Conservation (phyloP, 352 stramenopile genomes). For the Phytophthora ramorum region DNA sequence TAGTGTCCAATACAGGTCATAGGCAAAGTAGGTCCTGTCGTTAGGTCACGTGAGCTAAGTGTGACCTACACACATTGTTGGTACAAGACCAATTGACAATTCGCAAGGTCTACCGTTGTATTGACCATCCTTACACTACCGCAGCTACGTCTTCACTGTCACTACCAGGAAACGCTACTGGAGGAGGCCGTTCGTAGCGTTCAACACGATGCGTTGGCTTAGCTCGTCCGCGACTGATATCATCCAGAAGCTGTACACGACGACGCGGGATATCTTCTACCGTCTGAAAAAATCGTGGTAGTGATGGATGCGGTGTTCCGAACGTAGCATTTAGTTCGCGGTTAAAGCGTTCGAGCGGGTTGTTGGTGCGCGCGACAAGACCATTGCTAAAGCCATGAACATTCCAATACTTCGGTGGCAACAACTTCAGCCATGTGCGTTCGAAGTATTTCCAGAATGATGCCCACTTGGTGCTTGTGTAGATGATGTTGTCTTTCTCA, state of each 20-base stretch:
- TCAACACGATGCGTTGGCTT: slow-evolving; percentile 6
- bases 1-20: background rate
- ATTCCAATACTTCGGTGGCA: slow-evolving; percentile 9
- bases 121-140: background rate
- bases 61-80: background rate
- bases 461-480: background rate
- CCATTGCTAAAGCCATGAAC: too few species aligned
- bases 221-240: slow-evolving; percentile 9
- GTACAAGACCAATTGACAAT: background rate
- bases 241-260: slow-evolving; percentile 4
- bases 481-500: background rate
- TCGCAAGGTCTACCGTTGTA: background rate
- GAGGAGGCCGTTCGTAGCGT: background rate
- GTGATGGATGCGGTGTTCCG: slow-evolving; percentile 6
- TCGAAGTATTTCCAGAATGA: slow-evolving; percentile 13
- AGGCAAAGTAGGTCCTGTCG: background rate
- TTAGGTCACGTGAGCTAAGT: background rate
- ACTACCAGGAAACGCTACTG: background rate
- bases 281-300: slow-evolving; percentile 15
- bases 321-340: slow-evolving; percentile 1
- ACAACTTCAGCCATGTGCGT: slow-evolving; percentile 2
- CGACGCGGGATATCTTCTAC: slow-evolving; percentile 11
- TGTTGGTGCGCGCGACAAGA: slow-evolving; percentile 4
- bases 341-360: slow-evolving; percentile 9
- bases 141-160: background rate